Evolutionary conservation across 495 filamentous ascomycete species (phyloP), one percentile per base, ranked within the genome.

Genomic region (Pyronema domesticum): DNA sequence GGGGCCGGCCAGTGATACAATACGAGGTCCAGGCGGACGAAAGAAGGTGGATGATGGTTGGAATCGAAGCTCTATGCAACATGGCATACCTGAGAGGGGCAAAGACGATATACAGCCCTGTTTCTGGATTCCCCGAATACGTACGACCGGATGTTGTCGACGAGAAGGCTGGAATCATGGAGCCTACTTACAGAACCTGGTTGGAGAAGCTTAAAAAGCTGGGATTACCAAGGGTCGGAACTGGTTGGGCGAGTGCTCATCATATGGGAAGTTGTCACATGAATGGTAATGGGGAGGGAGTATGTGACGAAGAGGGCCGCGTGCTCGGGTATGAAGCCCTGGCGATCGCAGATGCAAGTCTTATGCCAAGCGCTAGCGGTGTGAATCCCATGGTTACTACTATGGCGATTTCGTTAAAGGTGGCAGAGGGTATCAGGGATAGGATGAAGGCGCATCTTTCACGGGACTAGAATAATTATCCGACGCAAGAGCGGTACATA

Each of bases 371-470:
- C 54, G 87, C 89, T 5, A 87, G 82, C 59, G 89, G 89, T 5
- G 88, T 93, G 9, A 95, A 95, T 65, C 89, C 88, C 3, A 95
- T 95, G 89, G 70, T 94, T 36, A 94, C 87, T 44, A 82, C 75
- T 54, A 91, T 95, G 87, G 86, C 80, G 3, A 87, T 94, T 58
- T 73, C 80, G 23, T 76, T 82, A 55, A 76, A 73, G 71, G 75
- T 83, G 30, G 74, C 73, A 6, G 65, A 71, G 66, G 30, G 50
- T 30, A 37, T 51, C 6, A 15, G 15, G 45, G 45, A 15, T 10
- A 19, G 45, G 45, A 3, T 30, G 23, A 30, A 30, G 23, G 23
- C 23, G 5, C 23, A 30, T 30, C 23, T 30, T 30, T 30, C 23
- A 30, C 23, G 23, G 5, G 23, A 30, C 23, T 30, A 30, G 23